Evolutionary conservation across 2,329 filamentous ascomycete species (phyloP), one percentile per base, ranked within the genome.

Genomic region (Ophiostoma ulmi): DNA sequence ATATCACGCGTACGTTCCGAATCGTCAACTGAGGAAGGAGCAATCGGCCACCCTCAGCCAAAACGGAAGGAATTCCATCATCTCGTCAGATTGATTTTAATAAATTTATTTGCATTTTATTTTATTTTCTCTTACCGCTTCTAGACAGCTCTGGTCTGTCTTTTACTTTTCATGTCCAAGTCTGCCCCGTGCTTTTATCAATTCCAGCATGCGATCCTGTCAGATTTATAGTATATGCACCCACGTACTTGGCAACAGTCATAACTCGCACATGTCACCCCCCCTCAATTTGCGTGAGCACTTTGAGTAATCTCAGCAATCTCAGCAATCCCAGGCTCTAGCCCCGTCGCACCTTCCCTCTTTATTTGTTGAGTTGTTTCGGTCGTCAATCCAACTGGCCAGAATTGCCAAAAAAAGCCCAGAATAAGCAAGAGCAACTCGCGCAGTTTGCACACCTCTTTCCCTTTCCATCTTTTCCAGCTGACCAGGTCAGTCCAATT

Each of bases 271-370:
- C 17, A 48, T 48, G 44, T 20, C 44, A 48, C 44, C 44, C 41
- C 44, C 17, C 44, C 17, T 48, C 44, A n/a, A 39, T 48, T 20
- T n/a, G 17, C 44, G 5, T 48, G 17, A 48, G 44, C 44, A 14
- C 11, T 44, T 44, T 44, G 17, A 14, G 13, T 44, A 14, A 14
- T 11, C 41, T 20, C 14, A 20, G 44, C 44, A 48, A 48, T 48
- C 31, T 39, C 17, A 48, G 44, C 44, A 20, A 48, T 48, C 17
- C 1, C 5, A 6, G 41, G 41, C 41, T 44, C 38, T 44, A 44
- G 17, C 52, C 44, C n/a, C 26, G n/a, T 58, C n/a, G 52, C 52
- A 58, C 52, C n/a, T 58, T 58, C 52, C 52, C 52, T 58, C 44
- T 48, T 48, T n/a, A 5, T 17, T 48, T 48, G 14, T 7, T 48